Evolutionary conservation across 2,329 filamentous ascomycete genomes (phyloP).

Genomic region (Talaromyces sp.): DNA sequence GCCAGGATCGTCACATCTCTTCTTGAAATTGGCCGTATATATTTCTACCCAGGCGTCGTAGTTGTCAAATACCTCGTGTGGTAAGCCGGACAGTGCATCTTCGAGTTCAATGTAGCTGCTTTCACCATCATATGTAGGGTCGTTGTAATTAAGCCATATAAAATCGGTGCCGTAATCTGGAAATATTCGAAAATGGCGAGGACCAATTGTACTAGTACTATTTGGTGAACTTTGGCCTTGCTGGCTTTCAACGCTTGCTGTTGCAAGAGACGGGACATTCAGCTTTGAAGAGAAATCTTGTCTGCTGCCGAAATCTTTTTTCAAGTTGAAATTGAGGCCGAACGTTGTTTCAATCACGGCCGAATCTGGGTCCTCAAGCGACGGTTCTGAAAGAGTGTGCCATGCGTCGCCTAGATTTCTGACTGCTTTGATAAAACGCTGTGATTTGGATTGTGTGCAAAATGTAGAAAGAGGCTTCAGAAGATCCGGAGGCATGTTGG

Average conservation of each 20-base stretch:
- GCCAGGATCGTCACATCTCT: conserved; percentile 13
- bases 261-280: not conserved
- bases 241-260: too few relatives aligned
- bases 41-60: conserved; percentile 22
- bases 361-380: not conserved
- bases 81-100: conserved; percentile 16
- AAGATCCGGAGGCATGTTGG: not conserved
- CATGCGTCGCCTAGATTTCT: conserved; percentile 21
- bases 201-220: not conserved
- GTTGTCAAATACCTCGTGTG: conserved; percentile 15
- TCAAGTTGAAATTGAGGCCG: not conserved
- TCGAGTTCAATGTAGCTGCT: conserved; percentile 5
- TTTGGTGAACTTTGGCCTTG: too few relatives aligned
- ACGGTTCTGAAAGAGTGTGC: conserved; percentile 17
- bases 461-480: conserved; percentile 18
- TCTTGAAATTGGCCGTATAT: conserved; percentile 18
- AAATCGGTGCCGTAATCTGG: conserved; percentile 23
- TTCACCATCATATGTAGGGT: conserved; percentile 16
- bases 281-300: not conserved
- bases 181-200: conserved; percentile 22
- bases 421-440: conserved; percentile 20
- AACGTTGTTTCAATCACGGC: not conserved
- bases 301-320: not conserved
- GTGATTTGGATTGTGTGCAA: conserved; percentile 18
- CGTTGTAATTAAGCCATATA: conserved; percentile 19